Evolutionary conservation across 139 green algal genomes (phyloP).

Genomic region (Chlamydomonas incerta): DNA sequence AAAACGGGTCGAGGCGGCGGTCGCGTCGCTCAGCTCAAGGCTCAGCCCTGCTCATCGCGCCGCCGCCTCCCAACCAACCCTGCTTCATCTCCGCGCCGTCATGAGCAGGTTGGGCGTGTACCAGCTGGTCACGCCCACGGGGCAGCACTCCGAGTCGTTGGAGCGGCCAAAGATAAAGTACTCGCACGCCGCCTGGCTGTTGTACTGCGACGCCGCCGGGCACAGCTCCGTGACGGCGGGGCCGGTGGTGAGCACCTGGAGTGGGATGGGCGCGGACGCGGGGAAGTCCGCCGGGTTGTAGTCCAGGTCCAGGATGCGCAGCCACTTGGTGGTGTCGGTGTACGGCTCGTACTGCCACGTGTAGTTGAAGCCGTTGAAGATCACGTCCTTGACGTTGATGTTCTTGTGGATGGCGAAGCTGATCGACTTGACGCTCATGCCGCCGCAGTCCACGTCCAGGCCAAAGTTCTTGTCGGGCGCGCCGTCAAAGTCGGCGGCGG

Average conservation of each 20-base stretch:
- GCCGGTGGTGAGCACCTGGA: constrained; percentile 7
- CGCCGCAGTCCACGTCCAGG: neutral
- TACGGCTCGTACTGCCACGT: constrained; percentile 36
- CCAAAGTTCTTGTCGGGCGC: constrained; percentile 9
- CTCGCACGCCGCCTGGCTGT: constrained; percentile 22
- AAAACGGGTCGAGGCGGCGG: no score
- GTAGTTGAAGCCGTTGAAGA: constrained; percentile 49
- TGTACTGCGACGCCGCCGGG: neutral
- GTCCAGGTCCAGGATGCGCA: constrained; percentile 18
- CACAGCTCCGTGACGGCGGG: constrained; percentile 1
- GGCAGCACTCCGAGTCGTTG: neutral
- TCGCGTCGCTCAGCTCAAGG: no score
- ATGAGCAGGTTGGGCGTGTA: neutral
- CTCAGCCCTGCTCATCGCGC: no score
- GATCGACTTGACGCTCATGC: constrained; percentile 21
- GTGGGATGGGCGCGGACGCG: neutral
- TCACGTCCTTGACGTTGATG: neutral
- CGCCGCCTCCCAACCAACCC: neutral
- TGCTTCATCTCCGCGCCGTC: neutral
- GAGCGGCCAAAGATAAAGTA: constrained; percentile 14
- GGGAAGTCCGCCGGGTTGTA: constrained; percentile 10
- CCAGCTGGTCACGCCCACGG: constrained; percentile 6
- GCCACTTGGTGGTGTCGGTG: constrained; percentile 20
- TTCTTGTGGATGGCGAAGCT: neutral
- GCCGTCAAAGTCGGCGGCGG: neutral